These are phyloP conservation scores for Trichophyton simii DNA, from an alignment of 2,329 filamentous ascomycete species.

Conservation along the genomic window DNA sequence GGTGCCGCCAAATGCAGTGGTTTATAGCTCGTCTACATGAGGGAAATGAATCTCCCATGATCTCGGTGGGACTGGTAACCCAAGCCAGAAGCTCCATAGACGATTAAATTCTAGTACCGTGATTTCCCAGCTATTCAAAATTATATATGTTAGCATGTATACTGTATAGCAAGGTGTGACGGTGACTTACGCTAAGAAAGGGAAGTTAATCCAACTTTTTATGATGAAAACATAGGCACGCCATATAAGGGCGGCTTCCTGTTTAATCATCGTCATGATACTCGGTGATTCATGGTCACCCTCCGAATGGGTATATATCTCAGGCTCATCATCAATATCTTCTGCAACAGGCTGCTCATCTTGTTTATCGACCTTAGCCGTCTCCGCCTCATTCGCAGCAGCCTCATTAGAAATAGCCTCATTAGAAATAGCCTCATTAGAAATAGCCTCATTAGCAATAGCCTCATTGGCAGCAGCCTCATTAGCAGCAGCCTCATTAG, in stretches of 20 bases:
- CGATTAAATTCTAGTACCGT: conserved; percentile 41
- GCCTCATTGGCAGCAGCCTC: too few species aligned
- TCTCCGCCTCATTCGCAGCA: neutral
- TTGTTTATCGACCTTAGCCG: conserved; percentile 11
- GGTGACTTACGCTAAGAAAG: conserved; percentile 53
- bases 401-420: too few species aligned
- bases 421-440: too few species aligned
- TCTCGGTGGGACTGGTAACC: conserved; percentile 45
- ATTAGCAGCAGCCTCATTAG: too few species aligned
- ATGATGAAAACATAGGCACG: conserved; percentile 55
- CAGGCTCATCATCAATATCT: conserved; percentile 15
- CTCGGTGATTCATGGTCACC: conserved; percentile 28
- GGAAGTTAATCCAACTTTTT: conserved; percentile 56
- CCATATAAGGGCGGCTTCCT: conserved; percentile 53
- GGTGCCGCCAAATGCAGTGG: conserved; percentile 10
- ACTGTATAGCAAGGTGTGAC: neutral
- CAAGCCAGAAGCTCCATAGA: conserved; percentile 51
- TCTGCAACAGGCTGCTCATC: conserved; percentile 20
- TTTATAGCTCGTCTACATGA: conserved; percentile 32
- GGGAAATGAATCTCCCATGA: conserved; percentile 43
- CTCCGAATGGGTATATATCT: conserved; percentile 17
- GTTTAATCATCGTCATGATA: conserved; percentile 45
- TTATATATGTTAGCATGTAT: neutral
- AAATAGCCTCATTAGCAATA: too few species aligned
- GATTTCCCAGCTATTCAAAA: conserved; percentile 37